phyloP scores from a whole-genome alignment of 2,329 filamentous ascomycete species.

The Monosporascus sp. region DNA sequence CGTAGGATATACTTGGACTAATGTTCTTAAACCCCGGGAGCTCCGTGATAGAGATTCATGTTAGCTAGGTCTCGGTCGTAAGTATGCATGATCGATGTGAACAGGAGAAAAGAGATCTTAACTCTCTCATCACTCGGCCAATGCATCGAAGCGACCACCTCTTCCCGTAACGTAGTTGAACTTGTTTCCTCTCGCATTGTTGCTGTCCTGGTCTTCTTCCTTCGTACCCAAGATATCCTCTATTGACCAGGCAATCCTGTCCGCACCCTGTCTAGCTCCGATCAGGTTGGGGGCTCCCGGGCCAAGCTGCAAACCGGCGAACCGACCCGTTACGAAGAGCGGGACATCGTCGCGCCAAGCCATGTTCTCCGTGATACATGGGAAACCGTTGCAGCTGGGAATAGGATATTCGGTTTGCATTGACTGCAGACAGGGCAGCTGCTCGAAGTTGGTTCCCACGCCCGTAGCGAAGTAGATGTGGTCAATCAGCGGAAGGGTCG shows the following conservation, averaged over 20 bases:
- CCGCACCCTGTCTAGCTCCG: conserved; percentile 66
- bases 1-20: too few relatives aligned
- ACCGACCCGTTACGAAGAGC: conserved; percentile 63
- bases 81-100: too few relatives aligned
- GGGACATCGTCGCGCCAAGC: conserved; percentile 72
- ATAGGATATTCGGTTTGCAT: conserved; percentile 59
- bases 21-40: too few relatives aligned
- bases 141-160: conserved; percentile 34
- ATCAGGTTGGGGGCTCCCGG: conserved; percentile 70
- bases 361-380: conserved; percentile 69
- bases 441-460: conserved; percentile 56
- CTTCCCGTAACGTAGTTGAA: conserved; percentile 32
- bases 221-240: conserved; percentile 47
- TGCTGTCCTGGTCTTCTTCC: conserved; percentile 11
- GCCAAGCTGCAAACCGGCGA: conserved; percentile 64
- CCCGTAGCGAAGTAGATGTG: conserved; percentile 76
- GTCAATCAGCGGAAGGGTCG: conserved; percentile 53
- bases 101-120: too few relatives aligned
- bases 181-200: conserved; percentile 17
- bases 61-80: too few relatives aligned
- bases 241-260: conserved; percentile 67
- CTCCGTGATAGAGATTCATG: too few relatives aligned
- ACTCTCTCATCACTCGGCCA: conserved; percentile 4
- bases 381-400: conserved; percentile 58
- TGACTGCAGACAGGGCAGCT: conserved; percentile 55